Percentiles rank a stretch among this genome's conserved stretches.
Conservation (phyloP, 1,284 basidiomycete species). For the Ganoderma leucocontextum region DNA sequence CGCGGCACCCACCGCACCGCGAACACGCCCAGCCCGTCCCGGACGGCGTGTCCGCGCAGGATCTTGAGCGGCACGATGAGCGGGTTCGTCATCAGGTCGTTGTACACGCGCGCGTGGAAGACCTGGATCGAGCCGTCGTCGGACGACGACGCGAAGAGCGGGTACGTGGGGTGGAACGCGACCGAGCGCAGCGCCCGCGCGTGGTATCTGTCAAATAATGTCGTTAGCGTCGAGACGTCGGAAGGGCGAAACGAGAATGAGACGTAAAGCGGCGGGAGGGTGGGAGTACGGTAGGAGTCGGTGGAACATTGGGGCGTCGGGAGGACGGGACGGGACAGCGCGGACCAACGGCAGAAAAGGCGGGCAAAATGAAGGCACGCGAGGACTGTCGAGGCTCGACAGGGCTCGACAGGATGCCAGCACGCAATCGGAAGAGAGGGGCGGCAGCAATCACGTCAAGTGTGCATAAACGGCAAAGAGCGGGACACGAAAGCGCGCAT, state of each 20-base stretch:
- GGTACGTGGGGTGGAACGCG: constrained; percentile 93
- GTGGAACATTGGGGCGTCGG: constrained; percentile 1
- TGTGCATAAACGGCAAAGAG: neutral
- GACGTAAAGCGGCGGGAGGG: neutral
- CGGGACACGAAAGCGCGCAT: neutral
- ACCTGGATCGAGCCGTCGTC: constrained; percentile 98
- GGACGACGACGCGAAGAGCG: constrained; percentile 94
- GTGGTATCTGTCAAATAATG: constrained; percentile 79
- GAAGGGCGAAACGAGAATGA: neutral
- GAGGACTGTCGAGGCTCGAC: neutral
- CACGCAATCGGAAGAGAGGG: neutral
- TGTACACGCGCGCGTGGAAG: constrained; percentile 96
- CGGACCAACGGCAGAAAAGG: constrained; percentile 10
- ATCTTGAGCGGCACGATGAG: constrained; percentile 98
- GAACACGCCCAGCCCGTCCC: constrained; percentile 90
- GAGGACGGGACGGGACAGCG: neutral
- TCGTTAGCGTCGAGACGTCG: neutral
- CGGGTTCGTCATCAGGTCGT: constrained; percentile 94
- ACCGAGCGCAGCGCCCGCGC: constrained; percentile 91
- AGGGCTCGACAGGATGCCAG: neutral
- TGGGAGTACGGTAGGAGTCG: neutral
- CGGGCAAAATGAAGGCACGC: constrained; percentile 14
- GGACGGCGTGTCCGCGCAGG: constrained; percentile 86
- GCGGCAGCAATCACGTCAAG: neutral
- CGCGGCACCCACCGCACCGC: constrained; percentile 90